phyloP scores from a whole-genome alignment of 2,329 filamentous ascomycete species.

The Colletotrichum echinochloae region DNA sequence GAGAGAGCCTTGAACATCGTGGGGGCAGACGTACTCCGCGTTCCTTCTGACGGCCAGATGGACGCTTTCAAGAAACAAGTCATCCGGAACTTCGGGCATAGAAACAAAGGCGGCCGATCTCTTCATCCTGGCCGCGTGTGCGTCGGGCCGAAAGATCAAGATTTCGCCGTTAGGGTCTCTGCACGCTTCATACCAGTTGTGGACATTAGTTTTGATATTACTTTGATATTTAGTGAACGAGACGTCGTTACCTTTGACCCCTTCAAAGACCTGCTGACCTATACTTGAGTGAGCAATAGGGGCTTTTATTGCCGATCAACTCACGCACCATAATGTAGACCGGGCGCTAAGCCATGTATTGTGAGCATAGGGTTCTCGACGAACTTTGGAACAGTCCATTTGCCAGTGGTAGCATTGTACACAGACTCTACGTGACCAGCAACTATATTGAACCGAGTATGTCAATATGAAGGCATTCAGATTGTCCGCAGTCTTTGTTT shows the following conservation, averaged over 20 bases:
- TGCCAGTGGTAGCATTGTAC: not conserved
- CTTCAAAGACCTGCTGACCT: slow-evolving; percentile 27
- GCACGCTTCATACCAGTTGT: not conserved
- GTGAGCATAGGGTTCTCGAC: slow-evolving; percentile 5
- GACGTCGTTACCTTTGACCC: slow-evolving; percentile 3
- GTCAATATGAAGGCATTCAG: not conserved
- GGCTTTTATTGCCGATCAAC: not conserved
- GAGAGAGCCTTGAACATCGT: slow-evolving; percentile 71
- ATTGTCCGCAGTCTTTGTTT: not conserved
- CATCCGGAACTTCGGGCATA: slow-evolving; percentile 70
- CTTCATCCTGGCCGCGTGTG: slow-evolving; percentile 11
- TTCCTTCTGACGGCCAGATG: slow-evolving; percentile 73
- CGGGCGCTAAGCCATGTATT: slow-evolving; percentile 12
- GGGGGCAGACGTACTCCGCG: slow-evolving; percentile 75
- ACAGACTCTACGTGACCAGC: slow-evolving; percentile 19
- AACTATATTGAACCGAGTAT: not conserved
- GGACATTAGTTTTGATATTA: not conserved
- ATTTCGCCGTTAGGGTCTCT: slow-evolving; percentile 11
- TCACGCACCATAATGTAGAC: slow-evolving; percentile 16
- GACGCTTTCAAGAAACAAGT: slow-evolving; percentile 69
- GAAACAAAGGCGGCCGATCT: slow-evolving; percentile 56
- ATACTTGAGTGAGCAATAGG: not conserved
- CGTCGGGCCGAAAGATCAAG: slow-evolving; percentile 2
- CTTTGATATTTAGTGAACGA: not conserved
- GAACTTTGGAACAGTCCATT: slow-evolving; percentile 10